Evolutionary conservation across 2,329 filamentous ascomycete species (phyloP).

Genomic region (Cladosporium halotolerans): DNA sequence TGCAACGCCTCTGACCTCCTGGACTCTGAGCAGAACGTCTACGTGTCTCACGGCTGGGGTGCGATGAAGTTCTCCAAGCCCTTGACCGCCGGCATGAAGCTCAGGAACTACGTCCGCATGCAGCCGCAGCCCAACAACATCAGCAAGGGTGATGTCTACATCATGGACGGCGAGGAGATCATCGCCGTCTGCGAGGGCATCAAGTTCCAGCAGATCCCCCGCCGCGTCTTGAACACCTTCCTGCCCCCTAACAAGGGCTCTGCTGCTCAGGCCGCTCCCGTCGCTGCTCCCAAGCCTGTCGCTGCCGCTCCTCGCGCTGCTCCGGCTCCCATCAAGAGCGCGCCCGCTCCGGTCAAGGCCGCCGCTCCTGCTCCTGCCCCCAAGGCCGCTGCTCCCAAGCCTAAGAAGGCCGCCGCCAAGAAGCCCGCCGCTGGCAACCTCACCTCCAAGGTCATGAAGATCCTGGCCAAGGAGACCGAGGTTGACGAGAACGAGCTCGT

Average conservation of each 20-base stretch:
- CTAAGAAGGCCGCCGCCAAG: conserved; percentile 46
- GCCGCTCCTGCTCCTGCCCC: conserved; percentile 28
- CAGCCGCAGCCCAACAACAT: conserved; percentile 50
- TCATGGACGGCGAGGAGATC: conserved; percentile 54
- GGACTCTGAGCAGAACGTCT: conserved; percentile 54
- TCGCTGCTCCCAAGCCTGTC: conserved; percentile 32
- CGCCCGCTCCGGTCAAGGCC: conserved; percentile 28
- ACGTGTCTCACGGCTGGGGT: conserved; percentile 57
- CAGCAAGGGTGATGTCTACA: conserved; percentile 55
- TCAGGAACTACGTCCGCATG: conserved; percentile 58
- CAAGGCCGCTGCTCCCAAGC: conserved; percentile 20
- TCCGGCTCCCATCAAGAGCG: conserved; percentile 25
- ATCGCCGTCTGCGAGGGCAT: conserved; percentile 55
- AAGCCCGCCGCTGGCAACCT: conserved; percentile 46
- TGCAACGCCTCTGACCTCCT: conserved; percentile 54
- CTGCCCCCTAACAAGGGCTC: conserved; percentile 52
- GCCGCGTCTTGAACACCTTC: conserved; percentile 60
- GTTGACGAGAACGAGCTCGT: conserved; percentile 53
- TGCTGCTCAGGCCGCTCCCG: conserved; percentile 28
- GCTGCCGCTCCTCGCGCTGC: conserved; percentile 33
- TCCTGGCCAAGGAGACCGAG: conserved; percentile 61
- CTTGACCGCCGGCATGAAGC: conserved; percentile 44
- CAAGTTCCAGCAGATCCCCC: conserved; percentile 62
- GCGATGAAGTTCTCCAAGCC: conserved; percentile 45
- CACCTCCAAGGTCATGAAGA: conserved; percentile 53